phyloP scores from a whole-genome alignment of 1,139 yeast species.

The Lodderomyces jiufengensis region DNA sequence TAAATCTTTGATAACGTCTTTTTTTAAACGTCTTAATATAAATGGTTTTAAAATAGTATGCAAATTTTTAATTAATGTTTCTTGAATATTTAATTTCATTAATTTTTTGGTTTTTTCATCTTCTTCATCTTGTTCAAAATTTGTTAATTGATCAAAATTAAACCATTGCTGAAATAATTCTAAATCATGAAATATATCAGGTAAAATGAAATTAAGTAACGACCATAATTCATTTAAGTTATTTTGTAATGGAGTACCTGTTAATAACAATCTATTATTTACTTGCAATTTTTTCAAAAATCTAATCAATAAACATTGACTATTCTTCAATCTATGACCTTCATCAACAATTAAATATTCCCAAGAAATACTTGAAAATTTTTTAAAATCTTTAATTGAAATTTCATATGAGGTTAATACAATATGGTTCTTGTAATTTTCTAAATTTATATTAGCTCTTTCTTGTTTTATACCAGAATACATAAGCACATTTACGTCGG shows the following conservation, averaged over 20 bases:
- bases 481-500: conserved; percentile 56
- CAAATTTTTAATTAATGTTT: conserved; percentile 64
- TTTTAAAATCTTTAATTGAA: conserved; percentile 60
- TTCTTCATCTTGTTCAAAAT: conserved; percentile 32
- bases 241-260: conserved; percentile 94
- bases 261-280: conserved; percentile 68
- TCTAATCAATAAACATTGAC: conserved; percentile 68
- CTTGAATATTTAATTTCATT: conserved; percentile 61
- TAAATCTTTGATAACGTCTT: conserved; percentile 59
- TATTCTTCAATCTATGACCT: conserved; percentile 87
- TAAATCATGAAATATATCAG: conserved; percentile 88
- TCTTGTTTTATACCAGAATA: conserved; percentile 65
- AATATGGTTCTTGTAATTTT: conserved; percentile 30
- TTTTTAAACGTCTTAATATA: conserved; percentile 73
- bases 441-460: conserved; percentile 38
- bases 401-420: conserved; percentile 83
- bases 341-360: conserved; percentile 90
- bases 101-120: conserved; percentile 36
- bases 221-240: conserved; percentile 90
- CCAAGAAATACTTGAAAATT: conserved; percentile 59
- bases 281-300: conserved; percentile 65
- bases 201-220: conserved; percentile 78
- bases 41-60: conserved; percentile 91
- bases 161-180: conserved; percentile 93
- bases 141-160: conserved; percentile 61